These are phyloP conservation scores for Mercurialis annua DNA, from an alignment of 345 rosid species.

Conservation along the genomic window DNA sequence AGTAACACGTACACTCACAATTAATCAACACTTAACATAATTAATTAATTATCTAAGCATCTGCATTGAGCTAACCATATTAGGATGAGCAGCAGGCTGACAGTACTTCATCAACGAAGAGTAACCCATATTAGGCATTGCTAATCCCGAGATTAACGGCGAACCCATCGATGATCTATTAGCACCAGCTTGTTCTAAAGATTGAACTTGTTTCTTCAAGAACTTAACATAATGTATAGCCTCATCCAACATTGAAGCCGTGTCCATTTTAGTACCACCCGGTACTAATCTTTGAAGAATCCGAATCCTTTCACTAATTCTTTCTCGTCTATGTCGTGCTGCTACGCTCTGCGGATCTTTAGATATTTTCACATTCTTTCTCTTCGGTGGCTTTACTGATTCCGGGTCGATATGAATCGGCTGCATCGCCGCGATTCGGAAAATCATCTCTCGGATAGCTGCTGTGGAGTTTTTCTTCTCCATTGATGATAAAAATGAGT, in stretches of 20 bases:
- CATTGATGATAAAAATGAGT: conserved; percentile 29
- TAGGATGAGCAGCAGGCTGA: conserved; percentile 37
- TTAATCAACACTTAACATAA: too few relatives aligned
- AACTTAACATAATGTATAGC: conserved; percentile 92
- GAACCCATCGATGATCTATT: conserved; percentile 27
- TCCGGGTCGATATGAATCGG: conserved; percentile 88
- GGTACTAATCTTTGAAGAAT: conserved; percentile 95
- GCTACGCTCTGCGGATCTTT: conserved; percentile 97
- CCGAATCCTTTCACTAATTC: conserved; percentile 86
- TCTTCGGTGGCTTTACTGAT: conserved; percentile 76
- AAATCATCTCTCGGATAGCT: conserved; percentile 84
- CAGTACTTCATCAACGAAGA: conserved; percentile 47
- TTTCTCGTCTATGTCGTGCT: conserved; percentile 80
- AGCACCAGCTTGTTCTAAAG: conserved; percentile 65
- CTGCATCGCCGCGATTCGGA: conserved; percentile 83
- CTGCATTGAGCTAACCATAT: conserved; percentile 48
- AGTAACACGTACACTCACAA: background rate
- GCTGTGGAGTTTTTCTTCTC: conserved; percentile 47
- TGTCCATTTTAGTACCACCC: conserved; percentile 96
- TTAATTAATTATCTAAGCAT: conserved; percentile 45
- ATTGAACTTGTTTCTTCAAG: conserved; percentile 76
- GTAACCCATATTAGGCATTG: conserved; percentile 35
- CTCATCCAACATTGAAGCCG: conserved; percentile 92
- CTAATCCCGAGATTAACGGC: conserved; percentile 32
- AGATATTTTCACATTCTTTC: conserved; percentile 83